Evolutionary conservation across 345 rosid genomes (phyloP).

Genomic region (Aquilaria sinensis): DNA sequence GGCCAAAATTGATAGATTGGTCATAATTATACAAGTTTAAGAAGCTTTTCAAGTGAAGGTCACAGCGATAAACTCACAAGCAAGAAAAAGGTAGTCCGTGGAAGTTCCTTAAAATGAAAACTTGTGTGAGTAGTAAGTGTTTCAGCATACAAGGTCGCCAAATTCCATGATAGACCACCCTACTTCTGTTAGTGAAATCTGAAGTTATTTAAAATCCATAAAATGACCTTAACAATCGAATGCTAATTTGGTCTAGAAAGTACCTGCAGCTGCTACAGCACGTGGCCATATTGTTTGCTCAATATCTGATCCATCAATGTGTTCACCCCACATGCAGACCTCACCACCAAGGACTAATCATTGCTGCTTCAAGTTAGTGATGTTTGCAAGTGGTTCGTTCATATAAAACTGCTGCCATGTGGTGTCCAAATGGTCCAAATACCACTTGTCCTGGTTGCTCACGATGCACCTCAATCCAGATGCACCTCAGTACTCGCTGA

Average conservation of each 20-base stretch:
- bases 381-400: conserved; percentile 53
- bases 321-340: conserved; percentile 84
- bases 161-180: too few species aligned
- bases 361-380: conserved; percentile 34
- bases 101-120: too few species aligned
- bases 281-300: conserved; percentile 86
- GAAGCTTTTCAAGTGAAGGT: too few species aligned
- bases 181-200: too few species aligned
- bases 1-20: too few species aligned
- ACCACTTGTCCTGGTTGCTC: conserved; percentile 81
- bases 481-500: conserved; percentile 34
- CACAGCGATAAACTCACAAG: too few species aligned
- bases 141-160: too few species aligned
- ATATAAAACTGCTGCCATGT: conserved; percentile 49
- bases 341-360: conserved; percentile 66
- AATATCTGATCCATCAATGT: conserved; percentile 51
- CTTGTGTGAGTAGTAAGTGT: too few species aligned
- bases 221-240: not conserved
- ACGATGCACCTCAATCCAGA: conserved; percentile 63
- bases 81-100: too few species aligned
- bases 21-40: too few species aligned
- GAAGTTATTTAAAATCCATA: too few species aligned
- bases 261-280: conserved; percentile 84
- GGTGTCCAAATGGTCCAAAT: conserved; percentile 54
- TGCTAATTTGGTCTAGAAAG: not conserved